phyloP scores from a whole-genome alignment of 2,329 filamentous ascomycete species.

The Chrysoporthe austroafricana region DNA sequence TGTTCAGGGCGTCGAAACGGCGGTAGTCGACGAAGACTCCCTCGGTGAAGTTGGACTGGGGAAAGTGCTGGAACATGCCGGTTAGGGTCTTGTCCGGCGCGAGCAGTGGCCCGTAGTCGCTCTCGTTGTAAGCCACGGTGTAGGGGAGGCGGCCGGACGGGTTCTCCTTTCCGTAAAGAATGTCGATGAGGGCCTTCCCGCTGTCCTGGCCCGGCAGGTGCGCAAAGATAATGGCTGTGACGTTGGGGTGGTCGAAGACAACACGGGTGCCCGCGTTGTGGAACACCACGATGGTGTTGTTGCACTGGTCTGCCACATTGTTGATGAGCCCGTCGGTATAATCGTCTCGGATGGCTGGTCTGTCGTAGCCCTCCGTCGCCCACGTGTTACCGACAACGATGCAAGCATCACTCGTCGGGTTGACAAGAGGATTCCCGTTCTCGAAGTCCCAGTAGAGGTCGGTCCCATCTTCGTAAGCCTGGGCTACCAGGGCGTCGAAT shows the following conservation, averaged over 20 bases:
- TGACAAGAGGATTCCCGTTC: constrained; percentile 37
- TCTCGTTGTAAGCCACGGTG: constrained; percentile 59
- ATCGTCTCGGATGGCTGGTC: constrained; percentile 66
- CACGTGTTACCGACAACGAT: constrained; percentile 69
- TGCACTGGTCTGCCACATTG: constrained; percentile 61
- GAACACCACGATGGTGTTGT: constrained; percentile 67
- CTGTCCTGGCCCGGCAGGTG: constrained; percentile 68
- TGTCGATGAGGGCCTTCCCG: constrained; percentile 56
- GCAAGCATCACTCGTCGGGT: constrained; percentile 61
- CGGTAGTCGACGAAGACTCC: constrained; percentile 59
- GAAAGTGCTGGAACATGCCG: constrained; percentile 51
- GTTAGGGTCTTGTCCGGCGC: constrained; percentile 44
- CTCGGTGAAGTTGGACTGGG: constrained; percentile 56
- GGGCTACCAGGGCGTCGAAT: constrained; percentile 56
- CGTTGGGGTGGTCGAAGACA: constrained; percentile 65
- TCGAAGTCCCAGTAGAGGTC: constrained; percentile 63
- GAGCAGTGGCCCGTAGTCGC: constrained; percentile 56
- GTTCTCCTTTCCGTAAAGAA: constrained; percentile 61
- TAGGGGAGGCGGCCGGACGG: constrained; percentile 64
- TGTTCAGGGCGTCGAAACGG: constrained; percentile 53
- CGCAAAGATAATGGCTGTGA: constrained; percentile 66
- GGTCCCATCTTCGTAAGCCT: constrained; percentile 58
- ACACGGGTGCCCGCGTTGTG: constrained; percentile 66
- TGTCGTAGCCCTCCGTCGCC: constrained; percentile 72
- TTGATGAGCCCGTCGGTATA: constrained; percentile 61